Conservation (phyloP, 73 alveolate species). For the Loxodes magnus region DNA sequence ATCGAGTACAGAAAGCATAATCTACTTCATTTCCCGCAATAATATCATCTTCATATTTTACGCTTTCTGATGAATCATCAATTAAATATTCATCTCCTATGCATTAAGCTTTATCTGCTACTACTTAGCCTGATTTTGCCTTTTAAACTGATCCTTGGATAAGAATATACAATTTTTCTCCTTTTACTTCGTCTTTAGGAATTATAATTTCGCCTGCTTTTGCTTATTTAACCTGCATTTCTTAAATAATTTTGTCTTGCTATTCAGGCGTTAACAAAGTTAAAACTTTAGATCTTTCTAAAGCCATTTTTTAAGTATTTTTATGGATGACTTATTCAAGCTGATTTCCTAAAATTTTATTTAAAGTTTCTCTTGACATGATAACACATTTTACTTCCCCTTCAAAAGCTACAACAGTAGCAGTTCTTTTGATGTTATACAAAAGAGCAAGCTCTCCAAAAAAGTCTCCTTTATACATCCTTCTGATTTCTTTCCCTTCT, state of each 20-base stretch:
- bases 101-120: background rate
- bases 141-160: conserved; percentile 1
- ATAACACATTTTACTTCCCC: conserved; percentile 2
- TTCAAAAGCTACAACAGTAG: conserved; percentile 30
- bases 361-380: background rate
- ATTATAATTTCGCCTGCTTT: background rate
- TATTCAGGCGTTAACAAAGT: background rate
- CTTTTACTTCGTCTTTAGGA: background rate
- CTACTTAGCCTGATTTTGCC: background rate
- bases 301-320: conserved; percentile 3
- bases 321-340: background rate
- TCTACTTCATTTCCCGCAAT: background rate
- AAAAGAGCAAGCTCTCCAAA: conserved; percentile 40
- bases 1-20: background rate
- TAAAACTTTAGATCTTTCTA: conserved; percentile 3
- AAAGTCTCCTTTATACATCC: conserved; percentile 36
- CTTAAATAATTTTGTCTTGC: background rate
- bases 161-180: background rate
- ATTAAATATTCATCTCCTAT: background rate
- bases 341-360: background rate
- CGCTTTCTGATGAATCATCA: background rate
- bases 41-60: conserved; percentile 6
- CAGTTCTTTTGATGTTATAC: conserved; percentile 29
- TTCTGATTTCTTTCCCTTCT: conserved; percentile 35
- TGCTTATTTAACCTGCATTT: background rate